Conservation (phyloP, 768 basidiomycete genomes). For the Nevesoporus exiguus region DNA sequence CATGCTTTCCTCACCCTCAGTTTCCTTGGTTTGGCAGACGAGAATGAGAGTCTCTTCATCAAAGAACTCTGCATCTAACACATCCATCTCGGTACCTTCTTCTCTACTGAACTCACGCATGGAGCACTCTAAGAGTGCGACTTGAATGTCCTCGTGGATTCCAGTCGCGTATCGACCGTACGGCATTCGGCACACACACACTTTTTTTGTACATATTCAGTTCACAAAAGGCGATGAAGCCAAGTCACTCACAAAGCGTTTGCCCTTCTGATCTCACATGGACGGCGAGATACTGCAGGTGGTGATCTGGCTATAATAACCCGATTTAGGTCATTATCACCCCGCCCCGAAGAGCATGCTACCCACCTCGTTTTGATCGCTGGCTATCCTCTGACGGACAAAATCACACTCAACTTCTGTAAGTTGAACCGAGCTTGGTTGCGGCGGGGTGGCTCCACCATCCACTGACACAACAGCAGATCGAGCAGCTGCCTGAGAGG, state of each 20-base stretch:
- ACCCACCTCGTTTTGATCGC: constrained; percentile 49
- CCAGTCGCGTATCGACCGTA: constrained; percentile 41
- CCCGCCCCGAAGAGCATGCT: constrained; percentile 23
- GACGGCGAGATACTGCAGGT: constrained; percentile 52
- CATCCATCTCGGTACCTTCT: constrained; percentile 39
- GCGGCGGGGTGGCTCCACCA: constrained; percentile 30
- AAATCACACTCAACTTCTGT: constrained; percentile 33
- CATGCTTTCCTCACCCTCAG: constrained; percentile 42
- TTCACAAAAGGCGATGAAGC: constrained; percentile 23
- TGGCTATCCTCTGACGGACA: constrained; percentile 54
- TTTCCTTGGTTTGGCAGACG: constrained; percentile 51
- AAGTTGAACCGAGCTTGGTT: constrained; percentile 30
- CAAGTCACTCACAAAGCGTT: constrained; percentile 44
- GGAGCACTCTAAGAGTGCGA: constrained; percentile 51
- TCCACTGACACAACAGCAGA: constrained; percentile 44
- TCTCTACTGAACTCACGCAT: constrained; percentile 33
- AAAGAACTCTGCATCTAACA: constrained; percentile 74
- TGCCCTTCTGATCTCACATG: constrained; percentile 40
- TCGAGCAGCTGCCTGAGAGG: constrained; percentile 60
- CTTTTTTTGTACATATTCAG: constrained; percentile 42
- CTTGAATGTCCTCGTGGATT: constrained; percentile 39
- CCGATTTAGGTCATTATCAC: constrained; percentile 28
- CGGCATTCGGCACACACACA: constrained; percentile 54
- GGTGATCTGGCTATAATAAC: constrained; percentile 38
- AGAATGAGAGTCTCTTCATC: constrained; percentile 69